phyloP scores from a whole-genome alignment of 1,139 yeast species.

The Scheffersomyces cryptocercus region DNA sequence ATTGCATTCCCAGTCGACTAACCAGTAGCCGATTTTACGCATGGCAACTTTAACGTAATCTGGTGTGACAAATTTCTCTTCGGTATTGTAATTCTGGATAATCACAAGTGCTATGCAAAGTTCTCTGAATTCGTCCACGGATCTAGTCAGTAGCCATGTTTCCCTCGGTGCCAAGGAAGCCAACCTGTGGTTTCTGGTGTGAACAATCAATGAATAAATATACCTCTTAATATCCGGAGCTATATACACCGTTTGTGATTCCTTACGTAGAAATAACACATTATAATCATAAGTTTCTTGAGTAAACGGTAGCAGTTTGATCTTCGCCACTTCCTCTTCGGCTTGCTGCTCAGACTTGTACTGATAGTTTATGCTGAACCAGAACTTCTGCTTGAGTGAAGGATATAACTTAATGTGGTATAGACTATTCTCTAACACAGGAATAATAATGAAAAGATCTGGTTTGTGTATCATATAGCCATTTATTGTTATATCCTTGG shows the following conservation, averaged over 20 bases:
- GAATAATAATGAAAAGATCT: conserved; percentile 24
- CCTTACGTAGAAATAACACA: conserved; percentile 5
- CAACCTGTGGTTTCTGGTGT: conserved; percentile 41
- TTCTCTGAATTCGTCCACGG: conserved; percentile 28
- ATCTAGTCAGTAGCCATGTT: conserved; percentile 35
- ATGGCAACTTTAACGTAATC: conserved; percentile 41
- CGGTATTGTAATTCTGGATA: conserved; percentile 20
- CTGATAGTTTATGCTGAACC: conserved; percentile 28
- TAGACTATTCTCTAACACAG: conserved; percentile 19
- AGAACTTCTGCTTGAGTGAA: conserved; percentile 39
- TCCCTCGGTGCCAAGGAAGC: conserved; percentile 40
- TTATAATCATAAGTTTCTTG: neutral
- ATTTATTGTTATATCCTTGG: conserved; percentile 10
- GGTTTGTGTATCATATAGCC: conserved; percentile 20
- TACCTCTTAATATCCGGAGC: conserved; percentile 41
- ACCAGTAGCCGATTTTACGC: conserved; percentile 48
- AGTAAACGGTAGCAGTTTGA: neutral
- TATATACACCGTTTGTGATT: conserved; percentile 22
- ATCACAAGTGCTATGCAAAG: conserved; percentile 32
- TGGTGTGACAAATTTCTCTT: conserved; percentile 36
- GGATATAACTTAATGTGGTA: conserved; percentile 23
- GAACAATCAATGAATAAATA: conserved; percentile 40
- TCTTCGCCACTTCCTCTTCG: conserved; percentile 8
- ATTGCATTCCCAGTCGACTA: conserved; percentile 45
- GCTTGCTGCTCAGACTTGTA: conserved; percentile 6